Percentiles rank a stretch among this genome's conserved stretches.
Evolutionary conservation across 495 filamentous ascomycete genomes (phyloP).

Genomic region (Rusavskia elegans): DNA sequence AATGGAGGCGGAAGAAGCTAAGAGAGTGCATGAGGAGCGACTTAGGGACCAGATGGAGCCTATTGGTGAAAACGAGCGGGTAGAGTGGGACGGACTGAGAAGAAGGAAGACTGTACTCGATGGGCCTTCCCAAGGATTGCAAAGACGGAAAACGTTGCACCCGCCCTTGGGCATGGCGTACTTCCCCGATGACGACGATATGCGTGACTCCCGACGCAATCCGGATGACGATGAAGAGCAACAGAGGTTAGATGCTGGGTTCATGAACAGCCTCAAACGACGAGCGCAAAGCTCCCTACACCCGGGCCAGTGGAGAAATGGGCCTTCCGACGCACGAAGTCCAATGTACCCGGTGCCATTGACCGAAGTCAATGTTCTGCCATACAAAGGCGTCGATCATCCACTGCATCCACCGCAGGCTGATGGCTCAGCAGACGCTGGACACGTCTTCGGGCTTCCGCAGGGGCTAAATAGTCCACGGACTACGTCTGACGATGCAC

Average conservation of each 20-base stretch:
- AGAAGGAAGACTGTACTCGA: constrained; percentile 60
- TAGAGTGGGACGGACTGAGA: constrained; percentile 89
- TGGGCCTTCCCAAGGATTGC: constrained; percentile 16
- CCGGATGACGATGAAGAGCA: constrained; percentile 22
- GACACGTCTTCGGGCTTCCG: constrained; percentile 15
- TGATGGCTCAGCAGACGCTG: neutral
- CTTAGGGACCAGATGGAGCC: constrained; percentile 54
- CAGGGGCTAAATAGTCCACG: neutral
- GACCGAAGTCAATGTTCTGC: constrained; percentile 42
- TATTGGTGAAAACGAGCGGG: constrained; percentile 56
- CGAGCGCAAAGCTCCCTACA: constrained; percentile 3
- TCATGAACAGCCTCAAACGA: constrained; percentile 45
- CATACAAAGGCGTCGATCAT: constrained; percentile 29
- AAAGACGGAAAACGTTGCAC: constrained; percentile 39
- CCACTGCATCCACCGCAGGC: constrained; percentile 16
- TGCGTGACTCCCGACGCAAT: constrained; percentile 9
- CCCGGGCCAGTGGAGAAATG: neutral
- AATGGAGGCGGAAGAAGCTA: constrained; percentile 68
- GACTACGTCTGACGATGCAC: neutral
- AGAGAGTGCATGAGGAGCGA: constrained; percentile 63
- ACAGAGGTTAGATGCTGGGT: constrained; percentile 18
- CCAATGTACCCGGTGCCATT: constrained; percentile 43
- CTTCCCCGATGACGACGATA: constrained; percentile 54
- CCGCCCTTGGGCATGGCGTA: constrained; percentile 80
- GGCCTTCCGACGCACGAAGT: constrained; percentile 12